Base-by-base conservation (phyloP, 768 basidiomycete genomes). In the Suillus ampliporus region DNA sequence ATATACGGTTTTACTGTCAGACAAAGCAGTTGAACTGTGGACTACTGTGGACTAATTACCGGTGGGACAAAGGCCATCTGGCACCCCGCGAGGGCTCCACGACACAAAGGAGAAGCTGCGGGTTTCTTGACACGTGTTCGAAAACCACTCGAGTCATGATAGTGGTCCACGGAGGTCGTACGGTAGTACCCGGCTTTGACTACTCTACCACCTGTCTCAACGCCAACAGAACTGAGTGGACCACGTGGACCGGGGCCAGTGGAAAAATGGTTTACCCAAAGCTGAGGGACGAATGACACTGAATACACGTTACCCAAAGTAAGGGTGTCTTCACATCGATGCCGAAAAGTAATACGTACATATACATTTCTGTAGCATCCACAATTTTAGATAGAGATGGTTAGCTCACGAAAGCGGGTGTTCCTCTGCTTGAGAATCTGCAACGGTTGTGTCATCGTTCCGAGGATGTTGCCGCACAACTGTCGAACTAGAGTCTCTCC, bases 351-450 rank as follows among this genome's bases (percentile, higher is more conserved):
- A n/a, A 41, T 6, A 54, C 35, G 23, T 54, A 53, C 14, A 38
- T 17, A 54, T 54, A 54, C 53, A 37, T 17, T 8, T 37, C 15
- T 37, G 35, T 37, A 37, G 7, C 34, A 35, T 51, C 31, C 17
- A 11, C 6, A 48, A 35, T 52, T 52, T 21, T n/a, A 35, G 8
- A 54, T 37, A 38, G 14, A 35, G 2, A 54, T 19, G 17, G 10
- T 56, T 26, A 17, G 54, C 54, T 40, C 38, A 56, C 54, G 10
- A 56, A 19, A 26, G 23, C 17, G 14, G 15, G 5, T 41, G n/a
- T 40, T 60, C 52, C 61, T 78, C 76, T 58, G 77, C 76, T 54
- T 77, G 74, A 31, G 77, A 77, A 61, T 80, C 77, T 54, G 80
- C 65, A 14, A 77, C 71, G 61, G 79, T 77, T 51, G 71, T 70